A percentile compares a stretch with the other conserved stretches of the same genome.
phyloP scores from a whole-genome alignment of 306 rosid genomes.

The Lupinus albus region DNA sequence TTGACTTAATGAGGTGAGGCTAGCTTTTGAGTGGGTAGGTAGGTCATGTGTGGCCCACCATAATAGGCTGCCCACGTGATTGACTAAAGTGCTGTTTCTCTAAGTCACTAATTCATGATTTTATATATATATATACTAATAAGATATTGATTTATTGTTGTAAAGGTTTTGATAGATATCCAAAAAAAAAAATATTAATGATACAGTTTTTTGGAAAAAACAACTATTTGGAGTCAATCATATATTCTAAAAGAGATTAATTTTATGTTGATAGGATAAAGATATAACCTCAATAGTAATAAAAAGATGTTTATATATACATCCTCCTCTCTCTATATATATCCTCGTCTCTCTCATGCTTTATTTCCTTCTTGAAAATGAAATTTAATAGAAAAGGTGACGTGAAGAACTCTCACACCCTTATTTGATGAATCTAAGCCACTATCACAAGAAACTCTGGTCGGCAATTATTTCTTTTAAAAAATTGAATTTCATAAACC shows the following conservation, averaged over 20 bases:
- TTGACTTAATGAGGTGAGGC: conserved; percentile 69
- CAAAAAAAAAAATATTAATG: too few species aligned
- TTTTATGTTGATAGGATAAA: too few species aligned
- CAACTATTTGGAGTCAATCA: too few species aligned
- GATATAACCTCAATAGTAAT: too few species aligned
- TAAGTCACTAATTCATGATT: conserved; percentile 70
- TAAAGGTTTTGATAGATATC: too few species aligned
- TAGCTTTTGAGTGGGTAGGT: conserved; percentile 42
- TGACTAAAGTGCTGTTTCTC: conserved; percentile 59
- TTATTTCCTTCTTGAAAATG: conserved; percentile 51
- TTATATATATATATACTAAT: too few species aligned
- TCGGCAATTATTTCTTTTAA: conserved; percentile 51
- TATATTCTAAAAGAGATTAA: too few species aligned
- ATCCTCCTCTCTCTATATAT: background rate
- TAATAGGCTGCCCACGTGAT: conserved; percentile 88
- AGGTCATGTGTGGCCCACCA: conserved; percentile 67
- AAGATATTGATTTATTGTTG: too few species aligned
- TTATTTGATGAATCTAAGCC: conserved; percentile 47
- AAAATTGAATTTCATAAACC: background rate
- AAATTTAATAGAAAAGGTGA: conserved; percentile 58
- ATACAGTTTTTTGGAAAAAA: too few species aligned
- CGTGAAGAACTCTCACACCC: conserved; percentile 88
- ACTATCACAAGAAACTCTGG: conserved; percentile 67
- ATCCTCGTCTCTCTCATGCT: background rate
- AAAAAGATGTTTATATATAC: too few species aligned